phyloP scores from a whole-genome alignment of 1,284 basidiomycete species.

The Coniferiporia sulphurascens region DNA sequence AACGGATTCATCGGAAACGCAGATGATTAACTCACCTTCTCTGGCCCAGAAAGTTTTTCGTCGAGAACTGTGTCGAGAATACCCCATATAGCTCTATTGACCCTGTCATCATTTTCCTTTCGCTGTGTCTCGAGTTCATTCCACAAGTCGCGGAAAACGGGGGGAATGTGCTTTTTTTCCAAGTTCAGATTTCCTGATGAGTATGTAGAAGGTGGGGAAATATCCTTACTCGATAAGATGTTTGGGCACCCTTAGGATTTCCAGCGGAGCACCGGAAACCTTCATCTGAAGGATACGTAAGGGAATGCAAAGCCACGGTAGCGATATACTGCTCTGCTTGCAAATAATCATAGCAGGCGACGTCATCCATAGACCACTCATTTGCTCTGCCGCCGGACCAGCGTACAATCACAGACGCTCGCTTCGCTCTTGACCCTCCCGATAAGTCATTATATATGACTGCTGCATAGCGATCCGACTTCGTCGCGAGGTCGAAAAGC shows the following conservation, averaged over 20 bases:
- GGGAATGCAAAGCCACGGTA: conserved; percentile 76
- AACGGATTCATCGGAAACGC: not conserved
- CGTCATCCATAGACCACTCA: conserved; percentile 80
- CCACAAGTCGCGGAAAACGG: conserved; percentile 87
- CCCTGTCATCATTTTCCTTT: conserved; percentile 56
- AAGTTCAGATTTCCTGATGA: not conserved
- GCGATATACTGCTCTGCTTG: conserved; percentile 94
- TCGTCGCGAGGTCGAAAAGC: conserved; percentile 61
- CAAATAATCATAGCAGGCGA: conserved; percentile 71
- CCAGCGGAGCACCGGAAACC: conserved; percentile 50
- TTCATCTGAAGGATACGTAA: conserved; percentile 58
- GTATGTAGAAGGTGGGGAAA: conserved; percentile 47
- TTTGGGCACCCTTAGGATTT: conserved; percentile 33
- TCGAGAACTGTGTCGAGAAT: conserved; percentile 37
- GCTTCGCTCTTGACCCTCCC: conserved; percentile 62
- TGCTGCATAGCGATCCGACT: conserved; percentile 70
- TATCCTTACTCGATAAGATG: conserved; percentile 11
- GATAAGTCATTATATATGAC: conserved; percentile 66
- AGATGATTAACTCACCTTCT: conserved; percentile 2
- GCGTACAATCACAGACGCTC: conserved; percentile 64
- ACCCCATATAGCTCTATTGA: conserved; percentile 69
- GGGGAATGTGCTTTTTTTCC: conserved; percentile 58
- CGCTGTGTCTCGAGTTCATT: conserved; percentile 77
- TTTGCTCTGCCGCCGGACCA: conserved; percentile 65
- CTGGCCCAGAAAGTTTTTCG: not conserved